A percentile compares a stretch with the other conserved stretches of the same genome.
Conservation (phyloP, 2,329 filamentous ascomycete genomes). For the Alternaria ethzedia region DNA sequence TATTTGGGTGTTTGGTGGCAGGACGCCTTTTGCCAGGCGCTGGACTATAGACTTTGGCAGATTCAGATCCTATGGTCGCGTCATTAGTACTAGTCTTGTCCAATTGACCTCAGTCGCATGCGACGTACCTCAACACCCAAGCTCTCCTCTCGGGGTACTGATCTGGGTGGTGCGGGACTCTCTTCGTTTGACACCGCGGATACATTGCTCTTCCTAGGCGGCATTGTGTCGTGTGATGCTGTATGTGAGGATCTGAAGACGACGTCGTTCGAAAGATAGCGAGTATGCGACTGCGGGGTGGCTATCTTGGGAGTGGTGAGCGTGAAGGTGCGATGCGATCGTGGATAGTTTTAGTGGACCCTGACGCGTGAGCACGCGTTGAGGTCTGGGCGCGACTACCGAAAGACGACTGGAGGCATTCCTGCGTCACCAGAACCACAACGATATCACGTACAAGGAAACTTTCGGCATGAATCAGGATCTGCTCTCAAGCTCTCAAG, state of each 20-base stretch:
- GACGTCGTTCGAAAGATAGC: not conserved
- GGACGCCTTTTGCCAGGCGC: constrained; percentile 77
- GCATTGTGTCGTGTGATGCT: constrained; percentile 45
- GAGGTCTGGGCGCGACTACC: constrained; percentile 17
- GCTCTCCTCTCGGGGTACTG: constrained; percentile 47
- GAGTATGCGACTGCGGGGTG: constrained; percentile 3
- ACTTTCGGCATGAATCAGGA: too few species aligned
- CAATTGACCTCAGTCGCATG: not conserved
- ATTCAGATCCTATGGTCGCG: constrained; percentile 63
- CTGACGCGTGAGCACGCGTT: constrained; percentile 42
- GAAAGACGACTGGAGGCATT: not conserved
- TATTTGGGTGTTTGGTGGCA: constrained; percentile 82
- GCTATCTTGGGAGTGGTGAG: constrained; percentile 8
- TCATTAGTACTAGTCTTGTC: not conserved
- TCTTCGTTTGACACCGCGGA: constrained; percentile 50
- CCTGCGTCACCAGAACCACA: not conserved
- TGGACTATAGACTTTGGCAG: constrained; percentile 84
- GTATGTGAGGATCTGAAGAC: not conserved
- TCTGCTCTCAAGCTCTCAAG: too few species aligned
- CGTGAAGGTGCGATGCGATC: constrained; percentile 18
- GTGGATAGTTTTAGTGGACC: constrained; percentile 23
- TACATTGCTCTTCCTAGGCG: constrained; percentile 56
- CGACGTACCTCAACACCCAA: constrained; percentile 53
- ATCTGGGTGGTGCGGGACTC: constrained; percentile 28
- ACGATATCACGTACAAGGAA: not conserved